Percentiles rank a stretch among this genome's conserved stretches.
Evolutionary conservation across 1,284 basidiomycete species (phyloP).

Genomic region (Ceraceosorus guamensis): DNA sequence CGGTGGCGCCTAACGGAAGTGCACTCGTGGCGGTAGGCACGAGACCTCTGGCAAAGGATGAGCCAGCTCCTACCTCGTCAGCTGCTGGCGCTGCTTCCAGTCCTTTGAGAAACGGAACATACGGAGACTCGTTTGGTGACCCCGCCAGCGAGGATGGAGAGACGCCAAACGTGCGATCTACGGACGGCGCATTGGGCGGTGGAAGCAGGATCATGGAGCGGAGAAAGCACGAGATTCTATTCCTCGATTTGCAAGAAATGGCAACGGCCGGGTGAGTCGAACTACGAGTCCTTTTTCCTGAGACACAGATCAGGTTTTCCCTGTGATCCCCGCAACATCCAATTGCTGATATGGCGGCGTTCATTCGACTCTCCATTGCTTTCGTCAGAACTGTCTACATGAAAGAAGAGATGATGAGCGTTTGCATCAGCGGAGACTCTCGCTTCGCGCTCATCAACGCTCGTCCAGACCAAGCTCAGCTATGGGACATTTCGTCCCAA

Average conservation of each 20-base stretch:
- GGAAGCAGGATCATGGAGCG: slow-evolving; percentile 50
- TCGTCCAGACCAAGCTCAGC: slow-evolving; percentile 61
- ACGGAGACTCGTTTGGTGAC: no score
- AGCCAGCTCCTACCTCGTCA: no score
- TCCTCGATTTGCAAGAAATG: slow-evolving; percentile 63
- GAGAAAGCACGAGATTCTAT: slow-evolving; percentile 58
- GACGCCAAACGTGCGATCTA: no score
- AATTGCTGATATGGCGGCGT: no score
- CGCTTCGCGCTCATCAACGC: slow-evolving; percentile 79
- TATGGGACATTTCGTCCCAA: slow-evolving; percentile 67
- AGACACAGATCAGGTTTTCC: no score
- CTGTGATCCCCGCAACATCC: no score
- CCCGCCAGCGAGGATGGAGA: slow-evolving; percentile 10
- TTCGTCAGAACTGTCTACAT: slow-evolving; percentile 59
- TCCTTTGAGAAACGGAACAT: no score
- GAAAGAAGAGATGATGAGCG: slow-evolving; percentile 62
- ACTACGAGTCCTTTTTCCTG: slow-evolving; percentile 12
- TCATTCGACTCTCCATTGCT: no score
- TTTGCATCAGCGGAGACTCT: slow-evolving; percentile 69
- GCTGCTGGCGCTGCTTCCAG: no score
- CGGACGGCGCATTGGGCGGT: no score
- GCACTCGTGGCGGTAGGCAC: slow-evolving; percentile 68
- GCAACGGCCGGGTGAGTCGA: slow-evolving; percentile 42
- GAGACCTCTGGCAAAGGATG: slow-evolving; percentile 1
- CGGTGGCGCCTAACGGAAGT: slow-evolving; percentile 74